Evolutionary conservation across 2,329 filamentous ascomycete species (phyloP), one percentile per base, ranked within the genome.

Genomic region (Fusarium verticillioides): DNA sequence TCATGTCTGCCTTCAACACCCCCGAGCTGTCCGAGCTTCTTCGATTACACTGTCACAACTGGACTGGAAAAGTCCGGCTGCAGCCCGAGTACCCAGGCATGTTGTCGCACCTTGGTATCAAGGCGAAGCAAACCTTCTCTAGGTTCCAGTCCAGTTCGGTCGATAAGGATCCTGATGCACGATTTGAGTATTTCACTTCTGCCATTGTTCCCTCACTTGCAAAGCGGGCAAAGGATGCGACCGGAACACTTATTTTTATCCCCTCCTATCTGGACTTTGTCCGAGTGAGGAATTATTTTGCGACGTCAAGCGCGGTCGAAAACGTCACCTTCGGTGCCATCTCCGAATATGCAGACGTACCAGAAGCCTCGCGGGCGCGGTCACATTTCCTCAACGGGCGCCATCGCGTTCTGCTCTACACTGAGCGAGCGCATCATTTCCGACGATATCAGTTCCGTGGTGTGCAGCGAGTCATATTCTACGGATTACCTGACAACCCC

Each of bases 361-460:
- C 91, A 12, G 94, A 97, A 73, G 92, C 95, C 36, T 92, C 94
- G 46, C 91, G 96, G 43, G 94, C 96, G 13, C 88, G 96, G 30
- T 95, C 93, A 18, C 94, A 98, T 80, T 98, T 99, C 83, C 85
- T 94, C 73, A 93, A 86, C 43, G 96, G 95, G 9, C 88, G 95
- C 21, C 93, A 98, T 80, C 90, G 90, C 26, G 88, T 98, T 23
- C 83, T 99, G 43, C 85, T 99, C 21, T 99, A 98, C 83, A 97
- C 95, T 4, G 96, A 97, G 81, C 91, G 96, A 66, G 94, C 95
- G n/a, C 96, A 99, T 83, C 96, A 99, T 82, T 98, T 98, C 86
- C 91, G 94, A 56, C 89, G 96, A n/a, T 95, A 96, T 79, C 89
- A 90, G 74, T 87, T 99, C 60, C 89, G 90, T 40, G 96, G 96